Percentiles rank a stretch among this genome's conserved stretches.
Evolutionary conservation across 192 early-diverging fungal species (phyloP).

Genomic region (Backusella westeae): DNA sequence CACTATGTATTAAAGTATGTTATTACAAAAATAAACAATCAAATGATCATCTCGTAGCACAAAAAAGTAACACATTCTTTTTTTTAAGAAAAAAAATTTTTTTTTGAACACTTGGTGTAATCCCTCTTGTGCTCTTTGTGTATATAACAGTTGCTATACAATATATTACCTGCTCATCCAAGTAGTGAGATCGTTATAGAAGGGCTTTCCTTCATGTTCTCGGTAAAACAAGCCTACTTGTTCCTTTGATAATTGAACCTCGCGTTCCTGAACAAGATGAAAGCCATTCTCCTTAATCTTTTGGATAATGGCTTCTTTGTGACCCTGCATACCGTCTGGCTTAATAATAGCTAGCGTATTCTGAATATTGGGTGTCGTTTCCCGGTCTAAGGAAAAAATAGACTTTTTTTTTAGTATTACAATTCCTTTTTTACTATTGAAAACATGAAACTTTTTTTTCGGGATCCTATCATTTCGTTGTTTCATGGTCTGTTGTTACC

Average conservation of each 20-base stretch:
- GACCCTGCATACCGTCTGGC: constrained; percentile 50
- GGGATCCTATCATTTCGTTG: background rate
- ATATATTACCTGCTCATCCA: constrained; percentile 46
- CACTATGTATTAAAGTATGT: background rate
- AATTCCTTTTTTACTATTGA: background rate
- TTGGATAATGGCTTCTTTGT: constrained; percentile 46
- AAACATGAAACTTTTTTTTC: background rate
- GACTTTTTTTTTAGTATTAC: background rate
- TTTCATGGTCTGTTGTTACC: background rate
- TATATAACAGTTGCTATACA: background rate
- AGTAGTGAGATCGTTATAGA: constrained; percentile 34
- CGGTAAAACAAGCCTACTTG: constrained; percentile 19
- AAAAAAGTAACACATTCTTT: constrained; percentile 7
- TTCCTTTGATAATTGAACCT: constrained; percentile 43
- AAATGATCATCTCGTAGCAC: background rate
- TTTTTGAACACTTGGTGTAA: background rate
- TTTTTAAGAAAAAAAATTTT: background rate
- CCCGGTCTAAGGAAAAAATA: background rate
- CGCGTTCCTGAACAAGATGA: constrained; percentile 34
- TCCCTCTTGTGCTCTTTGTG: background rate
- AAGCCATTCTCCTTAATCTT: constrained; percentile 46
- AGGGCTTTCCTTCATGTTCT: constrained; percentile 34
- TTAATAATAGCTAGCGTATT: constrained; percentile 59
- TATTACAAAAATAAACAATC: constrained; percentile 5
- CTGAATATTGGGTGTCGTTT: constrained; percentile 13